Base-by-base conservation (phyloP, 805 yeast species). In the Saccharomycopsis sp. region DNA sequence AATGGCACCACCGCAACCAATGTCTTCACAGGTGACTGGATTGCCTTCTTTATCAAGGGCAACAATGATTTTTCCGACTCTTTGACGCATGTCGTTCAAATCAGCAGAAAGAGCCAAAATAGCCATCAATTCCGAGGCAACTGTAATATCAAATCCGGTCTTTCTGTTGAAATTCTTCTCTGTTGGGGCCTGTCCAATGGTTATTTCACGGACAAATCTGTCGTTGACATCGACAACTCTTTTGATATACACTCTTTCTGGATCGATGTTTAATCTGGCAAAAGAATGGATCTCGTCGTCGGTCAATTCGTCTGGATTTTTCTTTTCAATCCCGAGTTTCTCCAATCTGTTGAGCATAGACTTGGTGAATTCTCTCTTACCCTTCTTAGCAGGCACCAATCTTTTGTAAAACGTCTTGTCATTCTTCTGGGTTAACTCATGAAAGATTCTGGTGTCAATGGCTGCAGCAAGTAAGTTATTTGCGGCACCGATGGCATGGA, bases 101-200 rank as follows among this genome's bases (percentile, higher is more conserved):
- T 86, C 83, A 56, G 82, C 84, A 7, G 96, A 82, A 56, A 93
- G 78, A 2, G 98, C 97, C 64, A 93, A 78, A 59, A 93, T 89
- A 22, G 98, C 97, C 98, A 93, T 93, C 65, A 91, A 82, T 76
- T 93, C 98, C 35, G 93, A 85, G 8, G 98, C 98, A 63, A 93
- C 98, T 14, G 97, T 87, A 70, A 93, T 92, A 71, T 93, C 98
- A 73, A 93, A 91, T 14, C 98, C 98, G 19, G 97, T 85, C 63
- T 82, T 79, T 69, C 98, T 84, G 23, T 87, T 83, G 59, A 83
- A 82, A 61, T 92, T 96, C 77, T 89, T 91, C 74, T 93, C 98
- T 52, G 96, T 92, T 67, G 94, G 86, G 29, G 96, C 97, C 73
- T 88, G 82, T 52, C 97, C 97, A 66, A 92, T 79, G 29, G 97